Conservation (phyloP, 176 grass and related monocot genomes). For the Avena atlantica region DNA sequence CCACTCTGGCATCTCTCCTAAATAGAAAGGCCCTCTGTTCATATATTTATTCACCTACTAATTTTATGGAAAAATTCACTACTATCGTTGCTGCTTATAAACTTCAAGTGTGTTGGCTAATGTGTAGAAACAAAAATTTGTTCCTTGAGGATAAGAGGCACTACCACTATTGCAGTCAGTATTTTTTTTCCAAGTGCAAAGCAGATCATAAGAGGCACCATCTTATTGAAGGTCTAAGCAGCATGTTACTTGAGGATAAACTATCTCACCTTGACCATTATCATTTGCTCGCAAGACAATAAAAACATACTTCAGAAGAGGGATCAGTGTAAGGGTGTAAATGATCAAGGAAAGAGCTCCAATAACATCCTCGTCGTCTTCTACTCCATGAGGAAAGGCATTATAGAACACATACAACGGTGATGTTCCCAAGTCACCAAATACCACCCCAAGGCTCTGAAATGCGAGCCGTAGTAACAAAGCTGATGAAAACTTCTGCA, state of each 20-base stretch:
- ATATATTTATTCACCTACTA: slow-evolving; percentile 2
- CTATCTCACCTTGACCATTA: slow-evolving; percentile 80
- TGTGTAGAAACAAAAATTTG: neutral
- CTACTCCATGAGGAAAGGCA: slow-evolving; percentile 78
- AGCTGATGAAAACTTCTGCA: slow-evolving; percentile 84
- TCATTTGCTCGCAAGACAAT: slow-evolving; percentile 94
- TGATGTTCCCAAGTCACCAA: slow-evolving; percentile 95
- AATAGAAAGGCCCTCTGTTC: slow-evolving; percentile 1
- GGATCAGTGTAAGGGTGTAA: slow-evolving; percentile 94
- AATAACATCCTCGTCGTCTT: slow-evolving; percentile 80
- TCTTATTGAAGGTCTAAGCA: neutral
- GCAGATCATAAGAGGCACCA: slow-evolving; percentile 35
- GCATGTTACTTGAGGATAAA: slow-evolving; percentile 6
- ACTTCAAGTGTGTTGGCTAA: neutral
- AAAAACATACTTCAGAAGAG: slow-evolving; percentile 95
- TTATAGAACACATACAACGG: slow-evolving; percentile 97
- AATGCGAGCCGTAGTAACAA: slow-evolving; percentile 80
- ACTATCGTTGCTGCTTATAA: neutral
- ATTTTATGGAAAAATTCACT: slow-evolving; percentile 24
- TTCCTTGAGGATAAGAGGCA: too few species aligned
- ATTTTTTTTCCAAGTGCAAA: neutral
- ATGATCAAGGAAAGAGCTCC: slow-evolving; percentile 99
- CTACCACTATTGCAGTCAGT: neutral
- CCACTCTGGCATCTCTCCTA: neutral
- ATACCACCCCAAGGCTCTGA: slow-evolving; percentile 99